Conservation (phyloP, 2,329 filamentous ascomycete species). For the Periconia sp. region DNA sequence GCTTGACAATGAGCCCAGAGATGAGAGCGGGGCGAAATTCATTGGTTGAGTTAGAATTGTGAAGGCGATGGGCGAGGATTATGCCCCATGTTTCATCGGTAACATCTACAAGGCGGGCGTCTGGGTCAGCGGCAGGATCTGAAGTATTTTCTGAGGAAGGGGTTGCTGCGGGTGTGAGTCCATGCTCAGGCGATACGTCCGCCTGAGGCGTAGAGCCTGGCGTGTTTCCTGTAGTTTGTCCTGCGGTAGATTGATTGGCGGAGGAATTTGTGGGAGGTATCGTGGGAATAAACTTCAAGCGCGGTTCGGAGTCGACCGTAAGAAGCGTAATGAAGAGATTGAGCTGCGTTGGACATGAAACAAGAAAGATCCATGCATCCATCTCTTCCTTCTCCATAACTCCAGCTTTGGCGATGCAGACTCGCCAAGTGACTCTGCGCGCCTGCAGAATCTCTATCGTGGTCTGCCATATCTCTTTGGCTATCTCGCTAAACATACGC, state of each 20-base stretch:
- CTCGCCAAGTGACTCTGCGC: conserved; percentile 76
- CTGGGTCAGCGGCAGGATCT: conserved; percentile 59
- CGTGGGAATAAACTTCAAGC: conserved; percentile 66
- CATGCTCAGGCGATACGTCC: conserved; percentile 43
- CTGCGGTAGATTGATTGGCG: conserved; percentile 17
- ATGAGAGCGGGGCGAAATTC: conserved; percentile 47
- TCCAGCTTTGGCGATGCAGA: conserved; percentile 76
- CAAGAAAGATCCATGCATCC: conserved; percentile 49
- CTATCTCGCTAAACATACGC: conserved; percentile 69
- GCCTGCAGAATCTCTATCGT: conserved; percentile 74
- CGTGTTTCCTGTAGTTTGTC: conserved; percentile 20
- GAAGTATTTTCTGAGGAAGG: conserved; percentile 58
- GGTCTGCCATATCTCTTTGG: conserved; percentile 77
- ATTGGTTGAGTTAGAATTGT: conserved; percentile 42
- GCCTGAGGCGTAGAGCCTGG: conserved; percentile 48
- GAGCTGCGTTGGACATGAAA: conserved; percentile 43
- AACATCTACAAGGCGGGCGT: conserved; percentile 73
- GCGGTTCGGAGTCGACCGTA: conserved; percentile 69
- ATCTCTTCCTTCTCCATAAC: conserved; percentile 71
- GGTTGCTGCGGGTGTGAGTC: conserved; percentile 70
- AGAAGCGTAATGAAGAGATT: conserved; percentile 59
- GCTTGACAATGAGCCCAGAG: conserved; percentile 52
- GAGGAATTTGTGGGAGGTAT: conserved; percentile 22
- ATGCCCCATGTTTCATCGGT: conserved; percentile 80
- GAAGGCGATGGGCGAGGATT: conserved; percentile 66